Evolutionary conservation across 1,284 basidiomycete species (phyloP), one percentile per base, ranked within the genome.

Genomic region (Ustilago bromivora): DNA sequence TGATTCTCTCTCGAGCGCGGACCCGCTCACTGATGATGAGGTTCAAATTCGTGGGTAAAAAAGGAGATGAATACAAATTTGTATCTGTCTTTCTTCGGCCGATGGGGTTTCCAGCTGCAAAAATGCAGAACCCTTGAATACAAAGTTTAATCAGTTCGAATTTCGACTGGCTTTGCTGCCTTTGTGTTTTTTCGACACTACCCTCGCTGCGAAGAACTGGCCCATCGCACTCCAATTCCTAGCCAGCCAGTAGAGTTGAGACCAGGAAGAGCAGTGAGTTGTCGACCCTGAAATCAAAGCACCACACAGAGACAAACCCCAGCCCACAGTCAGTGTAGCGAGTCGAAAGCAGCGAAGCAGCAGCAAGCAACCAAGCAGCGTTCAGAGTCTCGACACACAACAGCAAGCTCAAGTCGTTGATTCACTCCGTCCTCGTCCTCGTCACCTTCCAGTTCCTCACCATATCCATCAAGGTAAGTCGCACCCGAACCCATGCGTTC

Each of bases 391-490:
- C 12, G 8, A 46, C 38, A 19, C 38, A 56, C 11, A 28, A n/a
- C 53, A 36, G 57, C 57, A 55, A 60, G 31, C 60, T 71, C 70
- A 61, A 67, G 41, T 64, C 51, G 56, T 57, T 47, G 43, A 54
- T 47, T 57, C 36, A 35, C 38, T 36, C 38, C 58, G 32, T 63
- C 57, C 34, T 52, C 58, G 32, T 63, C 57, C 34, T 52, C 57
- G 28, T 52, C 66, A 62, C 58, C 61, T 66, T 68, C 66, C 31
- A 23, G 53, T 51, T 43, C 36, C 62, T 72, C 69, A 71, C 64
- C 69, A 70, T 63, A 69, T 57, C 59, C 75, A 73, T 70, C 75
- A 77, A 77, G 75, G 75, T 77, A 77, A 77, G 75, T 77, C 57
- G 61, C 69, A 66, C 74, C 23, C 65, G 66, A 46, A 68, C 58